These are phyloP conservation scores for Eremothecium coryli DNA, from an alignment of 1,139 yeast genomes.

Conservation along the genomic window DNA sequence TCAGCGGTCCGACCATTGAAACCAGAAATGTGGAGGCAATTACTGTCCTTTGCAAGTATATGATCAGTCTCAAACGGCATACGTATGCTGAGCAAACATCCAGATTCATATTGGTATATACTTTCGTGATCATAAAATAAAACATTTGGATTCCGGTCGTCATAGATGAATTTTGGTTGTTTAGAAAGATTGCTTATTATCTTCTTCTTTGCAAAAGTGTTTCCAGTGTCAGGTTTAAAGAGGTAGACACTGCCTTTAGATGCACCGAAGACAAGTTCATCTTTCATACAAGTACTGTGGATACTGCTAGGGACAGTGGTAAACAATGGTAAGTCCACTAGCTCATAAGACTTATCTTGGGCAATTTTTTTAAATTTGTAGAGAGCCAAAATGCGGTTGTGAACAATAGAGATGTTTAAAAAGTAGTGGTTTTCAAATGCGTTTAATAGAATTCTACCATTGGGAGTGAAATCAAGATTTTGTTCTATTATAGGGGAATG, in stretches of 20 bases:
- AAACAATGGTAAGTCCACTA: not conserved
- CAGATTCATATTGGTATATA: not conserved
- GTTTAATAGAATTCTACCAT: not conserved
- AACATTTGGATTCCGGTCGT: not conserved
- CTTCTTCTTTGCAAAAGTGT: not conserved
- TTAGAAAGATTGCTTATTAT: not conserved
- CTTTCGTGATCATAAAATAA: not conserved
- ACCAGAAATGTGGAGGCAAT: not conserved
- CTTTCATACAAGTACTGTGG: not conserved
- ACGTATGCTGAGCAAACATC: not conserved
- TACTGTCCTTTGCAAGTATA: not conserved
- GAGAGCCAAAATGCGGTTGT: not conserved
- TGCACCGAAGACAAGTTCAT: not conserved
- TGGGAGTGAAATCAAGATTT: no score
- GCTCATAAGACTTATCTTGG: not conserved
- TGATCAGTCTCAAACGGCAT: not conserved
- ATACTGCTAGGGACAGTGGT: not conserved
- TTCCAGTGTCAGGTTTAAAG: not conserved
- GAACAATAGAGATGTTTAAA: not conserved
- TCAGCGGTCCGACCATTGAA: no score
- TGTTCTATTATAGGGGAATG: no score
- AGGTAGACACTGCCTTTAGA: not conserved
- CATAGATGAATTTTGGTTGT: not conserved
- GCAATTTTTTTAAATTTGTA: not conserved
- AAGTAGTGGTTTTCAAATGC: not conserved